Conservation (phyloP, 257 asterid species). For the Nicotiana paniculata region DNA sequence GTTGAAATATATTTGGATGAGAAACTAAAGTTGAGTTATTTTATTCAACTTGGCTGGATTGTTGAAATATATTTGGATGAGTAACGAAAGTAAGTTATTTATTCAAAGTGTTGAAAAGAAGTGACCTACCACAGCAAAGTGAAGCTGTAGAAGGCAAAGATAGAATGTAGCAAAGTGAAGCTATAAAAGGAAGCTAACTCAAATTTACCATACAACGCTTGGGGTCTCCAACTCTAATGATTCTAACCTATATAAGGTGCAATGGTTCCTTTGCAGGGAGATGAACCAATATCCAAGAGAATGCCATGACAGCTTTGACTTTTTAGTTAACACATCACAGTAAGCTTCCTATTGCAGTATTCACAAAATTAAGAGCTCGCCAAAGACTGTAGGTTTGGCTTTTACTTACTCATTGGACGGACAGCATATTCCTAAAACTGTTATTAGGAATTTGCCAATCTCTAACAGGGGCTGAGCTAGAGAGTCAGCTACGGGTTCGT, state of each 20-base stretch:
- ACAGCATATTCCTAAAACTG: neutral
- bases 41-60: neutral
- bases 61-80: neutral
- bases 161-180: neutral
- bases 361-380: neutral
- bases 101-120: neutral
- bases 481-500: no score
- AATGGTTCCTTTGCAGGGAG: neutral
- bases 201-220: neutral
- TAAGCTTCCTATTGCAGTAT: neutral
- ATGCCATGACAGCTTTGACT: neutral
- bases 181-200: neutral
- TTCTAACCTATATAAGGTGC: neutral
- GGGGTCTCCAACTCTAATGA: neutral
- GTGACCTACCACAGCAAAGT: neutral
- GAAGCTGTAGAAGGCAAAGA: neutral
- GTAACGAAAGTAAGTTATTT: neutral
- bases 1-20: slow-evolving; percentile 2
- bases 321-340: neutral
- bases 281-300: neutral
- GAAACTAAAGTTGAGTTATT: neutral
- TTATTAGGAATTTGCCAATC: neutral
- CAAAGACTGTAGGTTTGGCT: neutral
- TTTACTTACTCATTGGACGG: neutral
- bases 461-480: no score